Conservation (phyloP, 225 moss, liverwort and hornwort genomes). For the Pseudoscleropodium purum region DNA sequence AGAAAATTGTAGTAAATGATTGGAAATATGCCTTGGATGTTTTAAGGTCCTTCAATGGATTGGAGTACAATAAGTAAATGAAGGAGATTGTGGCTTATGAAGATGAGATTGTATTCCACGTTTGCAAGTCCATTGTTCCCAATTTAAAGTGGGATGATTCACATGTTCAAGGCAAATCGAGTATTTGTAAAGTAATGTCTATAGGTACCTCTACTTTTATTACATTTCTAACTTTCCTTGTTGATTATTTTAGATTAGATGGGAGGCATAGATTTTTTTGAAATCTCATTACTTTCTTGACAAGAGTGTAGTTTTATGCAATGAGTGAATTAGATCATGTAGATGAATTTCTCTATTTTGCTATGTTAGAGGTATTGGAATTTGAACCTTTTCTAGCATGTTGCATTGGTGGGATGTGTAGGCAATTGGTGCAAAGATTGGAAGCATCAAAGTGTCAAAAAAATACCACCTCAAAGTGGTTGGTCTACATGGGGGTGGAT, state of each 20-base stretch:
- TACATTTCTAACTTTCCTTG: rapidly evolving
- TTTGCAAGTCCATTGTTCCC: neutral
- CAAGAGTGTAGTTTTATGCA: neutral
- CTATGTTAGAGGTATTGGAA: neutral
- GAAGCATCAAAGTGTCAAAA: rapidly evolving
- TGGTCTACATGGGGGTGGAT: neutral
- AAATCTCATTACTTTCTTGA: neutral
- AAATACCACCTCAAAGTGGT: neutral
- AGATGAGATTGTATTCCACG: neutral
- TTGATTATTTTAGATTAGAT: neutral
- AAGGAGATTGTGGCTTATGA: neutral
- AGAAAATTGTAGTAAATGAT: neutral
- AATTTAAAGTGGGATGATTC: neutral
- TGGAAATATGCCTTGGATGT: neutral
- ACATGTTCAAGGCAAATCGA: neutral
- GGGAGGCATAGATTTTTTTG: no score
- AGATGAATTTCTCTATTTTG: neutral
- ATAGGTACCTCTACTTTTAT: neutral
- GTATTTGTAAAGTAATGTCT: neutral
- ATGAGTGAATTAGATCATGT: rapidly evolving
- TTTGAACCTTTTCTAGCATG: neutral
- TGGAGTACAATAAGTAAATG: neutral
- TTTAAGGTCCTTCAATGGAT: neutral
- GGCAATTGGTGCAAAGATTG: neutral
- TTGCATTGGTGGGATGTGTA: neutral